Base-by-base conservation (phyloP, 352 stramenopile species). In the Globisporangium perplexum region DNA sequence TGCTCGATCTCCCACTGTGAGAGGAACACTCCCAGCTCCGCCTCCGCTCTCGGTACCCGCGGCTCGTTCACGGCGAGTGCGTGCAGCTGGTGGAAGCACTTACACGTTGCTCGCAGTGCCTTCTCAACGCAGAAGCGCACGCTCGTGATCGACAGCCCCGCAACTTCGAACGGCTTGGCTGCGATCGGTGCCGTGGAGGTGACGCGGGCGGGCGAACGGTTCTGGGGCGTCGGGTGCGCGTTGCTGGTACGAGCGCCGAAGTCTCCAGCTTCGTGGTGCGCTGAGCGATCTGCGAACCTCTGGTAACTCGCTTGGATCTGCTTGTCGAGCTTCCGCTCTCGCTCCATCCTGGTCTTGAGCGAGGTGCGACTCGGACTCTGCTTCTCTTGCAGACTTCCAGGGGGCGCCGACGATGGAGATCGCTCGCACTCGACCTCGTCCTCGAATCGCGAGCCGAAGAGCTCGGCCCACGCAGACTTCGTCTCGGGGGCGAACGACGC, bases 381-480 rank as follows among this genome's bases (percentile, higher is more conserved):
- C 1, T 38, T 17, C n/a, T 31, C 38, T 36, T 48, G 42, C 5
- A 23, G 1, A 26, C 30, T 62, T 4, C n/a, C 14, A 18, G 39
- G 26, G 35, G 15, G 14, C 15, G 47, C 23, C 5, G n/a, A 26
- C 3, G 24, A 35, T 17, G 28, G 15, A 5, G 20, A 22, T 0
- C 52, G 3, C 31, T 44, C 33, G 12, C 23, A 2, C 14, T 59
- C 50, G 4, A 63, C 51, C 1, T 66, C 63, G 17, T 85, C 66
- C 52, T 85, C 77, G 47, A 78, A 87, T 6, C 68, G 66, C 31
- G 73, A 69, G 0, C 74, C 72, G 55, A 89, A 89, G 24, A 89
- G 71, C 38, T 77, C 63, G 0, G 62, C 53, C 75, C 75, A 86
- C 4, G 68, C 71, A 2, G 53, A 57, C 26, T 68, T 76, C 1